A percentile compares a stretch with the other conserved stretches of the same genome.
phyloP scores from a whole-genome alignment of 345 rosid species.

The Citrus hindsii region DNA sequence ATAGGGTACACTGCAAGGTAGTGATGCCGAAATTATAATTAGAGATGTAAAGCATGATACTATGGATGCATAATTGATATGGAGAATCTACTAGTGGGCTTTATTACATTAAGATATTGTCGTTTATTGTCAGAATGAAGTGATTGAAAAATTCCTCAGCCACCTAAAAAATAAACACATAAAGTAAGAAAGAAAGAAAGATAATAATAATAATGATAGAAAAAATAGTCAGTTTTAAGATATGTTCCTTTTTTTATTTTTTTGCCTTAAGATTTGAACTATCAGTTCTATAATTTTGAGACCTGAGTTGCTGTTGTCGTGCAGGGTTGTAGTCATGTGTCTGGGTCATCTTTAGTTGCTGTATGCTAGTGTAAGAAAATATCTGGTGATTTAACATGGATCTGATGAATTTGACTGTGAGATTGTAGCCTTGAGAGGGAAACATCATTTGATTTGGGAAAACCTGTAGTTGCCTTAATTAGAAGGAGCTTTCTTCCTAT shows the following conservation, averaged over 20 bases:
- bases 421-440: constrained; percentile 1
- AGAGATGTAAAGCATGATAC: neutral
- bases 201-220: neutral
- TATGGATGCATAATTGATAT: neutral
- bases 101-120: neutral
- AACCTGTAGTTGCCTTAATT: neutral
- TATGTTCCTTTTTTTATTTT: too few species aligned
- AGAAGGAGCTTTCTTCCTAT: neutral
- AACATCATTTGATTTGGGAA: neutral
- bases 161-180: neutral
- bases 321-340: neutral
- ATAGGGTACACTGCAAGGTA: neutral
- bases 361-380: neutral
- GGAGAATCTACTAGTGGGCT: neutral
- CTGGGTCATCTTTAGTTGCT: neutral
- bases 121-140: neutral
- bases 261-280: neutral
- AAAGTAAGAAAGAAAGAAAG: neutral
- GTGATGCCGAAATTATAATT: neutral
- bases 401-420: neutral
- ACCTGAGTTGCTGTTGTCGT: neutral
- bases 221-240: neutral
- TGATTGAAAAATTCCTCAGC: neutral
- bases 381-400: neutral
- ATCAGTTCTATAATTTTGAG: neutral